Percentiles rank a stretch among this genome's conserved stretches.
These are phyloP conservation scores for Gossypium ekmanianum DNA, from an alignment of 345 rosid species.

Conservation along the genomic window DNA sequence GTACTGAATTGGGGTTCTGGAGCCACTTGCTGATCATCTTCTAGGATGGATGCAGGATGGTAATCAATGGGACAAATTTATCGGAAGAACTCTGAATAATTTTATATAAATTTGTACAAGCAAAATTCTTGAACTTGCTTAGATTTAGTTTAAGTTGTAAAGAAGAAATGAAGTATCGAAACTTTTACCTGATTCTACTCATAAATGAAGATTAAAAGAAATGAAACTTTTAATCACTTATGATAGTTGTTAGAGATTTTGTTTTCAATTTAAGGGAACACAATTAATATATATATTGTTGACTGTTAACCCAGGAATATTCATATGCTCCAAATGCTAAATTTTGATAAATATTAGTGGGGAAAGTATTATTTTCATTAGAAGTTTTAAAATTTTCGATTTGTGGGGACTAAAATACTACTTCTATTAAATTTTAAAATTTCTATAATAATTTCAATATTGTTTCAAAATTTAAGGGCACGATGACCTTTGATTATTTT, in stretches of 20 bases:
- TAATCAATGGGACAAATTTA: neutral
- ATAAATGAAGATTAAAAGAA: neutral
- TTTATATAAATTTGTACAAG: neutral
- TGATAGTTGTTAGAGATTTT: neutral
- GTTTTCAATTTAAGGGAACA: neutral
- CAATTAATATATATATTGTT: neutral
- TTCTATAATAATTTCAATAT: neutral
- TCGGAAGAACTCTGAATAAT: neutral
- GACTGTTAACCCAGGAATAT: neutral
- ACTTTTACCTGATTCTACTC: neutral
- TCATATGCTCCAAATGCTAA: neutral
- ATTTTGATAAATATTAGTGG: neutral
- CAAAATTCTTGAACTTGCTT: neutral
- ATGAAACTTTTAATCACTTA: neutral
- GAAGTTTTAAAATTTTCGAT: neutral
- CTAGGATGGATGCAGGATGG: neutral
- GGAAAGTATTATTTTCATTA: neutral
- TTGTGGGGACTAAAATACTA: neutral
- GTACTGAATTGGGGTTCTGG: neutral
- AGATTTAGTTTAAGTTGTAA: neutral
- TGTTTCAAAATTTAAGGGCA: slow-evolving; percentile 21
- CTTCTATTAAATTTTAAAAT: neutral
- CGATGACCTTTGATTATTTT: slow-evolving; percentile 24
- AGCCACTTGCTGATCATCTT: neutral
- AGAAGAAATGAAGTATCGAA: neutral